A percentile compares a stretch with the other conserved stretches of the same genome.
Conservation (phyloP, 2,329 filamentous ascomycete species). For the Colletotrichum neosansevieriae region DNA sequence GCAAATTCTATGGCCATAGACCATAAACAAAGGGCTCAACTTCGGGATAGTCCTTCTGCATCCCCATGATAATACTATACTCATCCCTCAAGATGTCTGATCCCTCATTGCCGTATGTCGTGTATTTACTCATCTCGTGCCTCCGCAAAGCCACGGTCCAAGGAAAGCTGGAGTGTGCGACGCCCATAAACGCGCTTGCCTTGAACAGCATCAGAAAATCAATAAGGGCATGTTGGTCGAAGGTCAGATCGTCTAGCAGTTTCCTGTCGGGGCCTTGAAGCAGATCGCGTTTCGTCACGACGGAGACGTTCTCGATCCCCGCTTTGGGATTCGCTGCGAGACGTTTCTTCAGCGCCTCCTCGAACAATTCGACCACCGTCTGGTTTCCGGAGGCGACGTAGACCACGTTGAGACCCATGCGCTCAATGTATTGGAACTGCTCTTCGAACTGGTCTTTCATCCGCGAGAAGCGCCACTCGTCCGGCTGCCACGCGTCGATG, state of each 20-base stretch:
- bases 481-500: conserved; percentile 47
- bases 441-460: conserved; percentile 48
- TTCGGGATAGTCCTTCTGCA: conserved; percentile 46
- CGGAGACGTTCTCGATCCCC: conserved; percentile 42
- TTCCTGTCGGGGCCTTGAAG: conserved; percentile 41
- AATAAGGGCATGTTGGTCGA: conserved; percentile 50
- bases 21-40: conserved; percentile 48
- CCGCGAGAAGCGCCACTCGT: conserved; percentile 48
- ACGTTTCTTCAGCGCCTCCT: conserved; percentile 31
- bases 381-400: conserved; percentile 49
- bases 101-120: conserved; percentile 45
- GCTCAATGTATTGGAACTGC: conserved; percentile 45
- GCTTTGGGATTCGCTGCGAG: not conserved
- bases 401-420: conserved; percentile 44
- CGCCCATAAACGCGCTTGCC: conserved; percentile 50
- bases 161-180: conserved; percentile 49
- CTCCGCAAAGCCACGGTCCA: conserved; percentile 50
- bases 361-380: conserved; percentile 46
- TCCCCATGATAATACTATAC: conserved; percentile 50
- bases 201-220: conserved; percentile 50
- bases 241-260: conserved; percentile 45
- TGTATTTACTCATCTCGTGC: conserved; percentile 48
- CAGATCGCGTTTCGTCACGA: conserved; percentile 49
- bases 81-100: conserved; percentile 49
- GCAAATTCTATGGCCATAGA: conserved; percentile 46